Evolutionary conservation across 805 yeast genomes (phyloP), one percentile per base, ranked within the genome.

Genomic region (Starmerella cellae): DNA sequence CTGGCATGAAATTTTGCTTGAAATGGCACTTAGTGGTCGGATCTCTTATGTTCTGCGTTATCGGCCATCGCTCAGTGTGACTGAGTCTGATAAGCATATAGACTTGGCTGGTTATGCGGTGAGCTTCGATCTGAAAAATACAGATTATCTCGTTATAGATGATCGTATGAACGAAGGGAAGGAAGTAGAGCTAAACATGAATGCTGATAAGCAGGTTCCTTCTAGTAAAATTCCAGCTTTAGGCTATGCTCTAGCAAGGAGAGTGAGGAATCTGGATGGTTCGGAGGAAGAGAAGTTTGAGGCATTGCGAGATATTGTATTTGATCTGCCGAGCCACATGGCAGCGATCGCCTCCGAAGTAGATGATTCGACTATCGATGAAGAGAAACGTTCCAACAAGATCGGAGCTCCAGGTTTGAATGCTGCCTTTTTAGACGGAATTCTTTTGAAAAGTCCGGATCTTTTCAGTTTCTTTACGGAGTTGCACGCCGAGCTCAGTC

Each of bases 31-130:
- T 14, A 58, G 66, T 2, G 88, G 82, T 0, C 81, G 82, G 54
- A 56, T 85, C 22, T 68, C 81, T 38, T 80, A 82, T 57, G 71
- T 78, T 2, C 74, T 93, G 79, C 70, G 95, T 51, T 78, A 84
- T 52, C 66, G 74, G 11, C 78, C 80, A 47, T 23, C 39, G 5
- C 13, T n/a, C 3, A 8, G 19, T 19, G 20, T 32, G 6, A n/a
- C n/a, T 8, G 21, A 13, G 4, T 4, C 29, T 24, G 29, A n/a
- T 22, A 27, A 13, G 35, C 38, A 13, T 19, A 30, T 34, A 18
- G 37, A 39, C 16, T 40, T 62, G 10, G 50, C 58, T 9, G 91
- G 88, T 0, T 83, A 75, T 57, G 91, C 85, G 1, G 76, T 70
- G 16, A 79, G 71, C 35, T 56, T 79, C 35, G 70, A 77, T 1